Evolutionary conservation across 192 early-diverging fungal species (phyloP), one percentile per base, ranked within the genome.

Genomic region (Backusella mclennaniae): DNA sequence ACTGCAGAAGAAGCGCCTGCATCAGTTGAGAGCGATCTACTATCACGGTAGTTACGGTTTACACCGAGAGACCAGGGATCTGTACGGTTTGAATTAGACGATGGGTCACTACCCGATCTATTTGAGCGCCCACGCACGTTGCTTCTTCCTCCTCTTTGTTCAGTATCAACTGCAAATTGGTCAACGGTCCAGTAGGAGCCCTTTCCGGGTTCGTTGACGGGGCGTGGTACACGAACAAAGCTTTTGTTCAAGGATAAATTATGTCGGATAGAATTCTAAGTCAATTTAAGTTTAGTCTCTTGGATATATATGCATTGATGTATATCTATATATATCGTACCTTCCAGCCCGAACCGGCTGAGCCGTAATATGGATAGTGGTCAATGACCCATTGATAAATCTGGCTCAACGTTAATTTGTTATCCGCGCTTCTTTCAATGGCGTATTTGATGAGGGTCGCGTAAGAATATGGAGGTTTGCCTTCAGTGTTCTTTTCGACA

Each of bases 251-350:
- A 86, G 6, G 92, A 92, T 42, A 96, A 78, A 80, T 95, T 95
- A 80, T 96, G 95, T 33, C 95, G 88, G 70, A 96, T 91, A 9
- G 94, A 96, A 74, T 96, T 96, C 92, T 93, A 89, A 87, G 12
- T 67, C 29, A 46, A 19, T 17, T 26, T 74, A 42, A 56, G 44
- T 69, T 52, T 36, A 67, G 42, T 7, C 23, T 67, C 17, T 39
- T 41, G 35, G 9, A 68, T 69, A 12, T 35, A 26, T 41, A 53
- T 69, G 44, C 42, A 69, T 35, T 49, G 19, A 35, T 29, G 23
- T 33, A 44, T n/a, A 23, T 69, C 42, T 75, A 67, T 8, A 75
- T 29, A 59, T 21, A 9, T 19, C 33, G 67, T 82, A 82, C 81
- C 71, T 85, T 88, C 90, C 89, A 90, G 42, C 89, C 89, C 9